These are phyloP conservation scores for Orbilia javanica DNA, from an alignment of 2,329 filamentous ascomycete genomes.

Conservation along the genomic window DNA sequence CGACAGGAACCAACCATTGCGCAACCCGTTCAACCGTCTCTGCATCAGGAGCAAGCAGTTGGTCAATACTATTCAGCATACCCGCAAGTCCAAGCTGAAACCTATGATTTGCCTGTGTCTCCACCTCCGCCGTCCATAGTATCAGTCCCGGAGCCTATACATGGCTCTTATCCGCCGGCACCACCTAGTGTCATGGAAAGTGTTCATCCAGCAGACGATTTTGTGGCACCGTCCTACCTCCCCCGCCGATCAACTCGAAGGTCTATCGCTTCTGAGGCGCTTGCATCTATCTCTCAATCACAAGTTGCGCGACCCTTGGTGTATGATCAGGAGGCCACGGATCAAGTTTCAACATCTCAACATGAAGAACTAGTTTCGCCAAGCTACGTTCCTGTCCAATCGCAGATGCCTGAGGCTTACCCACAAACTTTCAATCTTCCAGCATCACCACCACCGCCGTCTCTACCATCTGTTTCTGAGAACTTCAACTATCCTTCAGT, in stretches of 20 bases:
- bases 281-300: background rate
- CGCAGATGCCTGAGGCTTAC: background rate
- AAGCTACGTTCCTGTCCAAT: background rate
- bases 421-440: conserved; percentile 36
- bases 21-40: background rate
- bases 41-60: conserved; percentile 9
- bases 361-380: background rate
- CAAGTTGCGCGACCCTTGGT: background rate
- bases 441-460: conserved; percentile 47
- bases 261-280: conserved; percentile 6
- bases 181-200: conserved; percentile 48
- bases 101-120: conserved; percentile 39
- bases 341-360: background rate
- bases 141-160: conserved; percentile 12
- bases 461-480: conserved; percentile 41
- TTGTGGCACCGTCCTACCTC: background rate
- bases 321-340: background rate
- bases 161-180: conserved; percentile 32
- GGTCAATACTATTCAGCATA: conserved; percentile 15
- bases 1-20: background rate
- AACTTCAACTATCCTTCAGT: conserved; percentile 35
- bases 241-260: background rate
- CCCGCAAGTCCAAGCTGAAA: conserved; percentile 27
- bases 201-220: conserved; percentile 12
- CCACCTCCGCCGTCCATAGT: conserved; percentile 42